Base-by-base conservation (phyloP, 2,329 filamentous ascomycete genomes). In the Botryotinia globosa region DNA sequence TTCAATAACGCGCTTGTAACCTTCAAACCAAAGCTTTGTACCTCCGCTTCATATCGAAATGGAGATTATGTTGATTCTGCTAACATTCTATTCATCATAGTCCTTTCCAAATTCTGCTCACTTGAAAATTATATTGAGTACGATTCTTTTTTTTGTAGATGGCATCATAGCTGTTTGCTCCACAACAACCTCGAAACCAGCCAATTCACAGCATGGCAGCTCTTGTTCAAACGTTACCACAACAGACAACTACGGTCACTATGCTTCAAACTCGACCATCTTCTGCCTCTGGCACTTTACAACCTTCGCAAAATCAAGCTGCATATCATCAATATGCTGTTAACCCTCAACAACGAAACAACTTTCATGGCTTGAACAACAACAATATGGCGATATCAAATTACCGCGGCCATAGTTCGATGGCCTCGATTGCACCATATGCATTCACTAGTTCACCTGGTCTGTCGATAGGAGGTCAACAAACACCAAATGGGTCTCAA, bases 161-260 rank as follows among this genome's bases (percentile, higher is more conserved):
- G 29, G 65, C 56, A 68, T 65, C 48, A 73, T 73, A 74, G 75
- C 76, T 73, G 65, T 74, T 73, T 76, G 73, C 76, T 75, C 74
- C 74, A 74, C 78, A 73, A 75, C 77, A 77, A 71, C 66, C 66
- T 63, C 67, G 32, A 67, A 72, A 56, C 61, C 54, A 69, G 62
- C 63, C 66, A 69, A 74, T 74, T 72, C 81, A 80, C 86, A 91
- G 81, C 82, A 95, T 96, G 93, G 92, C 92, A 85, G 92, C 92
- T 83, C 87, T 95, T 85, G 91, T 94, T 80, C 93, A 95, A 84
- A 89, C 91, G 75, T 92, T 92, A 81, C 89, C 92, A 79, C 91
- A 93, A 84, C 91, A 93, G 83, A 89, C 90, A 80, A 86, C 87
- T 82, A 90, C 91, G 77, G 87, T 90, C 79, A 90, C 91, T 77